Evolutionary conservation across 129 eudicot species (phyloP).

Genomic region (Tanacetum coccineum): DNA sequence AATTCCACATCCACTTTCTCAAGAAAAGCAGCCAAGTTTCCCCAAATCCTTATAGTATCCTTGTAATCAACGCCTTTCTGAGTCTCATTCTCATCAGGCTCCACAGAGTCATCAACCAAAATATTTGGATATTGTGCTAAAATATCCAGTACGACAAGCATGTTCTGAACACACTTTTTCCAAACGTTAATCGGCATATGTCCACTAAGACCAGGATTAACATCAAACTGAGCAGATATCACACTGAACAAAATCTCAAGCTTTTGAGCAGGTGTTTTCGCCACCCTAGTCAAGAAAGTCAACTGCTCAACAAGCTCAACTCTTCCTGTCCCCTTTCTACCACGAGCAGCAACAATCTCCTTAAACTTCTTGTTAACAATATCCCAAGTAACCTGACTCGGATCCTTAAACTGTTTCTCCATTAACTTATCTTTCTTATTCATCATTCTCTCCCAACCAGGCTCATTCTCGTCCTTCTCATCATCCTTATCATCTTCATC

Average conservation of each 20-base stretch:
- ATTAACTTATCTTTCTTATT: conserved; percentile 69
- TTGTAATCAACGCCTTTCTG: conserved; percentile 65
- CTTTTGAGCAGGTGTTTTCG: conserved; percentile 91
- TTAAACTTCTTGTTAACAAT: conserved; percentile 76
- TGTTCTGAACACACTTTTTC: conserved; percentile 83
- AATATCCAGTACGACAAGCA: conserved; percentile 70
- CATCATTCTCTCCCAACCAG: conserved; percentile 63
- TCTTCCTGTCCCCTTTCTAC: conserved; percentile 66
- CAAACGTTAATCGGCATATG: conserved; percentile 78
- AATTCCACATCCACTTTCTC: conserved; percentile 74
- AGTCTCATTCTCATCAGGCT: conserved; percentile 86
- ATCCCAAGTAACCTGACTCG: conserved; percentile 81
- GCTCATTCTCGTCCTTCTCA: conserved; percentile 27
- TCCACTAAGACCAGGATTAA: conserved; percentile 69
- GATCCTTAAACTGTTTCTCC: conserved; percentile 87
- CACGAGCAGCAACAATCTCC: conserved; percentile 67
- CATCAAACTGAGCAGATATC: conserved; percentile 89
- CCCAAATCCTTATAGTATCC: conserved; percentile 76
- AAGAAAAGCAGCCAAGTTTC: conserved; percentile 76
- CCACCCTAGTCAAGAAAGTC: conserved; percentile 60
- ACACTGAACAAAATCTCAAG: conserved; percentile 78
- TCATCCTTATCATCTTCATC: conserved; percentile 37
- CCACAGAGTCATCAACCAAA: conserved; percentile 76
- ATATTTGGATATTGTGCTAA: conserved; percentile 61
- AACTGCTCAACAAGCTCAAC: conserved; percentile 72